Percentiles rank a stretch among this genome's conserved stretches.
These are phyloP conservation scores for Aegilops bicornis DNA, from an alignment of 176 grass and related monocot genomes.

Conservation along the genomic window DNA sequence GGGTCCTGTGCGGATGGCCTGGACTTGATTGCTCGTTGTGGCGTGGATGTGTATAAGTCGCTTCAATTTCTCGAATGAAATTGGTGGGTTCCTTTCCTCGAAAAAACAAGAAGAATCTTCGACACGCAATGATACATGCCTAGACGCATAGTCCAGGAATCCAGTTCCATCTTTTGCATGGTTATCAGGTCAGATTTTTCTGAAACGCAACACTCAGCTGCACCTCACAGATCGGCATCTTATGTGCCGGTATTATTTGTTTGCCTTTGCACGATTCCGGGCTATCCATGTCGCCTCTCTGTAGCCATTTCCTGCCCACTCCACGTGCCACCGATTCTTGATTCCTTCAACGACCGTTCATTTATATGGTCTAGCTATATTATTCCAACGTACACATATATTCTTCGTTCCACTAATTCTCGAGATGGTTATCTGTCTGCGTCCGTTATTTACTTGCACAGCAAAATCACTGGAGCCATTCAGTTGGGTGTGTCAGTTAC, in stretches of 20 bases:
- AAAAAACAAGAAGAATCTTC: background rate
- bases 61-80: background rate
- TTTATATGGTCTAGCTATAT: background rate
- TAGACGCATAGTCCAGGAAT: background rate
- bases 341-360: constrained; percentile 2
- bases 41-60: no score
- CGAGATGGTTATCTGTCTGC: background rate
- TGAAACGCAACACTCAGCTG: background rate
- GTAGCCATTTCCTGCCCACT: background rate
- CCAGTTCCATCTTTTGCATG: background rate
- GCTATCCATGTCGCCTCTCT: background rate
- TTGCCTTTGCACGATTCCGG: background rate
- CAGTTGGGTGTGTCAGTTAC: background rate
- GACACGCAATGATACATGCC: background rate
- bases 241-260: constrained; percentile 11
- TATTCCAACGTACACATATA: background rate
- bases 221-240: background rate
- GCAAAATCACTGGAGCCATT: background rate
- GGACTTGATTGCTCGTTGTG: no score
- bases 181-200: background rate
- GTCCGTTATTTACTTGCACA: background rate
- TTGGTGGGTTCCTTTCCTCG: background rate
- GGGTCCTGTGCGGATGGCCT: no score
- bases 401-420: background rate
- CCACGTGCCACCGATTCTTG: background rate